Percentiles rank a stretch among this genome's conserved stretches.
Conservation (phyloP, 192 early-diverging fungal species). For the Mortierella antarctica region DNA sequence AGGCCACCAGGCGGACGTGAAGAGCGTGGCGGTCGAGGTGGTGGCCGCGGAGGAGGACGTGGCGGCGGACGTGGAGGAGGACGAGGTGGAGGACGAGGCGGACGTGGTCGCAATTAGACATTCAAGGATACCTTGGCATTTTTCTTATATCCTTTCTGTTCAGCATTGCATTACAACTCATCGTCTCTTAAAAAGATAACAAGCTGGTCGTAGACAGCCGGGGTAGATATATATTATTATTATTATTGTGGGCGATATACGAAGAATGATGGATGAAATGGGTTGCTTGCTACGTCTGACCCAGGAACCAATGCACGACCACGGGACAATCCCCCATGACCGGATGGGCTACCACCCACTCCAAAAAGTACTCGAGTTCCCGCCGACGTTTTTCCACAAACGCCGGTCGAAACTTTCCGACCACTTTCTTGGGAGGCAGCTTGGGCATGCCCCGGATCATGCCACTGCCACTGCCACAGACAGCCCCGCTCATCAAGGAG, state of each 20-base stretch:
- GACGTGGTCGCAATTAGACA: constrained; percentile 15
- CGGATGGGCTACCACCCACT: constrained; percentile 63
- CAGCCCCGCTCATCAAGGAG: neutral
- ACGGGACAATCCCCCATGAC: constrained; percentile 55
- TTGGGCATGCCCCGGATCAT: constrained; percentile 56
- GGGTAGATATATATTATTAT: neutral
- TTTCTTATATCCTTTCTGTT: neutral
- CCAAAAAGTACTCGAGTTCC: constrained; percentile 65
- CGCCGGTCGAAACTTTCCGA: constrained; percentile 59
- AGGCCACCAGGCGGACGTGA: constrained; percentile 29
- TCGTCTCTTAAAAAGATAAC: neutral
- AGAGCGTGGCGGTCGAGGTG: constrained; percentile 24
- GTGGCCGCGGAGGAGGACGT: constrained; percentile 7
- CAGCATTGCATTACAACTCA: neutral
- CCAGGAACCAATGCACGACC: constrained; percentile 62
- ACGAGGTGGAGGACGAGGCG: constrained; percentile 16
- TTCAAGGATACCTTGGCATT: neutral
- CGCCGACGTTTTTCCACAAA: constrained; percentile 62
- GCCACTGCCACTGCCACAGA: neutral
- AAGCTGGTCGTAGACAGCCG: neutral
- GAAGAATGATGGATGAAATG: neutral
- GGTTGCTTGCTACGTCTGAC: neutral
- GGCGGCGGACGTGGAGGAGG: constrained; percentile 6
- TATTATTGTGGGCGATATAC: neutral
- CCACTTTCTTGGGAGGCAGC: constrained; percentile 62